Conservation (phyloP, 1,284 basidiomycete genomes). For the Apiotrichum domesticum region DNA sequence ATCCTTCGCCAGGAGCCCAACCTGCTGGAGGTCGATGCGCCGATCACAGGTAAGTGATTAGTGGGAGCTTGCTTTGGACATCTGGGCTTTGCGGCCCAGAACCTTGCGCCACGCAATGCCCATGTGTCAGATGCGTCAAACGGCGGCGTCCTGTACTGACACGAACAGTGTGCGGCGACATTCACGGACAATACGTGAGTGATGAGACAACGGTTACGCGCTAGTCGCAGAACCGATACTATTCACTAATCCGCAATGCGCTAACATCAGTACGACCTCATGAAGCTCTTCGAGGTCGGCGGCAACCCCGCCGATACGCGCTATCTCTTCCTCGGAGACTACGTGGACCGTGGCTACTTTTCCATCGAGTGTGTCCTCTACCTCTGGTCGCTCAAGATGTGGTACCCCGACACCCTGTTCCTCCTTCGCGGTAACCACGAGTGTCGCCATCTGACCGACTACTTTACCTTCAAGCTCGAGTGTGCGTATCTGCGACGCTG, state of each 20-base stretch:
- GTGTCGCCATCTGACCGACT: slow-evolving; percentile 91
- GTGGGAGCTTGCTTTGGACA: too few species aligned
- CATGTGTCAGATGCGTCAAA: too few species aligned
- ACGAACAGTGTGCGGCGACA: slow-evolving; percentile 77
- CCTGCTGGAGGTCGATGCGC: slow-evolving; percentile 83
- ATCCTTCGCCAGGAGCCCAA: slow-evolving; percentile 78
- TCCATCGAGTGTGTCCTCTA: slow-evolving; percentile 93
- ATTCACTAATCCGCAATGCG: not conserved
- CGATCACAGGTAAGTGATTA: slow-evolving; percentile 71
- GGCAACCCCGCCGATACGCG: slow-evolving; percentile 83
- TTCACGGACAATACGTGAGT: slow-evolving; percentile 94
- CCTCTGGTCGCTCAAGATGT: slow-evolving; percentile 87
- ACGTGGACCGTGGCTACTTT: slow-evolving; percentile 95
- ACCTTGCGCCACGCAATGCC: too few species aligned
- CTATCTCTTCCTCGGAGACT: slow-evolving; percentile 96
- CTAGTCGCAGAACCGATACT: too few species aligned
- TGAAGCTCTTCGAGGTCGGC: slow-evolving; percentile 97
- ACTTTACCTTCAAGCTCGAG: slow-evolving; percentile 95
- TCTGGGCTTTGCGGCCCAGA: too few species aligned
- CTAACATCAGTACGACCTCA: slow-evolving; percentile 76
- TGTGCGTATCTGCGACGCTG: slow-evolving; percentile 54
- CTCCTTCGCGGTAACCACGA: slow-evolving; percentile 96
- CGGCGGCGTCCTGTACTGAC: slow-evolving; percentile 1
- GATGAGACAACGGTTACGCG: too few species aligned
- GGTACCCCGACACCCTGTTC: slow-evolving; percentile 83